Base-by-base conservation (phyloP, 306 rosid species). In the Crataegus laevigata region DNA sequence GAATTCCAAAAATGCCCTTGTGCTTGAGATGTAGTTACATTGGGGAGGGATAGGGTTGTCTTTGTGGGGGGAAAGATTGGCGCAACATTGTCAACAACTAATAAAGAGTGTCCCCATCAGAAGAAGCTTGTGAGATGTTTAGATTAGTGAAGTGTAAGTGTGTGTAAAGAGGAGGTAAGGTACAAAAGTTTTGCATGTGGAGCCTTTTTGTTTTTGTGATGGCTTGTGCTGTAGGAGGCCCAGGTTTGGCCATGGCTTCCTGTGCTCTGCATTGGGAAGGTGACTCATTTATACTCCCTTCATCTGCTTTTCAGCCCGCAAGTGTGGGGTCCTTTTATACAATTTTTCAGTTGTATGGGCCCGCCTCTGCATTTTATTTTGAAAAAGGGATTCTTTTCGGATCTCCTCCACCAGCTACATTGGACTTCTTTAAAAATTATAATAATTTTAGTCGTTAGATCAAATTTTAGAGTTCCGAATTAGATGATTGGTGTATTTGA, bases 271-370 rank as follows among this genome's bases (percentile, higher is more conserved):
- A 22, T 50, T 42, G 81, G 61, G 64, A 34, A 68, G 50, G 71
- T 69, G 80, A 25, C 72, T 69, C 57, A 36, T 75, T 79, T 79
- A 76, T 84, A 73, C 82, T 84, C 80, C 32, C 68, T 32, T 14
- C 62, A 62, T 69, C 58, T 88, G 91, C 90, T 79, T 83, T 88
- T 84, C 87, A 84, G 90, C 89, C 43, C 61, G 61, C 32, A 60
- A 19, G 69, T 65, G 68, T 30, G 42, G 67, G 67, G n/a, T 8
- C 67, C 42, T n/a, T 18, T 45, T 26, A 11, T 51, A 19, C 32
- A 47, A 62, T 63, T 72, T 65, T 58, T 17, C 9, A 21, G 12
- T 12, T 26, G 17, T 55, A 18, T 72, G 55, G 90, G 77, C 68
- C 79, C 90, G 85, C 72, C 80, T 21, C 80, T 77, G 18, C 12